Conservation (phyloP, 345 rosid species). For the Citrus sp. region DNA sequence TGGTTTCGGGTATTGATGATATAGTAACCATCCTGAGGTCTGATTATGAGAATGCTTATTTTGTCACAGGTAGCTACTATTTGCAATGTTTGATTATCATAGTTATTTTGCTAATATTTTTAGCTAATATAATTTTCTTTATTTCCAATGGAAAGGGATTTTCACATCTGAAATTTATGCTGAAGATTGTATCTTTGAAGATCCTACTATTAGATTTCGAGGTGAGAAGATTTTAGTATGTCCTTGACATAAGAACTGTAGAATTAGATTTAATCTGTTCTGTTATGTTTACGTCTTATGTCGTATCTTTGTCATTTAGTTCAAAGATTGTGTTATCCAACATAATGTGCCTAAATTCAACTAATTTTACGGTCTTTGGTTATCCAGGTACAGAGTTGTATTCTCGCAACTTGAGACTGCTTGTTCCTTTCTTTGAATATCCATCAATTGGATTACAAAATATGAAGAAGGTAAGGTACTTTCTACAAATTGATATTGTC, state of each 20-base stretch:
- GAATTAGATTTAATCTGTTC: not conserved
- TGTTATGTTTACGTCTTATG: not conserved
- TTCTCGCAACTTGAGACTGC: slow-evolving; percentile 73
- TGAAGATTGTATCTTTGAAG: slow-evolving; percentile 82
- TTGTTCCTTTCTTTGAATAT: slow-evolving; percentile 76
- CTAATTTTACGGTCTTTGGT: not conserved
- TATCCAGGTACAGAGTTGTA: slow-evolving; percentile 66
- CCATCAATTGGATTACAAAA: slow-evolving; percentile 64
- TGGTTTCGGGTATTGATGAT: slow-evolving; percentile 47
- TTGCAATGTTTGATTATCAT: not conserved
- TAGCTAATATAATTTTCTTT: not conserved
- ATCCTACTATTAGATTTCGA: slow-evolving; percentile 80
- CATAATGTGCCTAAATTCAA: not conserved
- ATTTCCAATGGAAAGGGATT: slow-evolving; percentile 40
- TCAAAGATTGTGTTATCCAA: not conserved
- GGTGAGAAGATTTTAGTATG: slow-evolving; percentile 35
- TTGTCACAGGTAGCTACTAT: slow-evolving; percentile 63
- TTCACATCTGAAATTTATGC: slow-evolving; percentile 60
- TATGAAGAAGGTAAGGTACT: slow-evolving; percentile 57
- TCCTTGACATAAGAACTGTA: not conserved
- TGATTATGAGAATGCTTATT: slow-evolving; percentile 79
- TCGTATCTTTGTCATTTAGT: not conserved
- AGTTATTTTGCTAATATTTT: not conserved
- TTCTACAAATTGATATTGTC: slow-evolving; percentile 2
- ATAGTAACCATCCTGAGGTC: slow-evolving; percentile 47